Conservation (phyloP, 495 filamentous ascomycete species). For the Neurospora sp. region DNA sequence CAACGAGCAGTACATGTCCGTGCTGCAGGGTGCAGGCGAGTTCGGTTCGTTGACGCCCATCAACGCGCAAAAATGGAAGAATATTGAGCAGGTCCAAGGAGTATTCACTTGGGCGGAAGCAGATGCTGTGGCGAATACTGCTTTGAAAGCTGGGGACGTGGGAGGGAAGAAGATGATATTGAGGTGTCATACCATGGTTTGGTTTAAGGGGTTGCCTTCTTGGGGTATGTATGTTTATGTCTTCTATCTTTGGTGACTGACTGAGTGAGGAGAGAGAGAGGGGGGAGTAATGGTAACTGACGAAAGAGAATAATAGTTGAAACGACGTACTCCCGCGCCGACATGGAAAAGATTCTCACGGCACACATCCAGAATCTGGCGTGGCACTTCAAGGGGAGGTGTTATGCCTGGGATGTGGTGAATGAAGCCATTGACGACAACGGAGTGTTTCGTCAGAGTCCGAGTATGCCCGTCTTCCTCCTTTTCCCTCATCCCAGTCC, state of each 20-base stretch:
- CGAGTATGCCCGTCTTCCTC: constrained; percentile 5
- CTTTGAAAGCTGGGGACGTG: constrained; percentile 29
- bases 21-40: constrained; percentile 31
- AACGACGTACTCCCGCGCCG: neutral
- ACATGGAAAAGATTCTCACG: neutral
- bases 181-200: constrained; percentile 48
- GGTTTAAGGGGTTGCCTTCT: constrained; percentile 45
- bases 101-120: constrained; percentile 39
- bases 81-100: constrained; percentile 24
- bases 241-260: too few relatives aligned
- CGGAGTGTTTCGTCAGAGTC: constrained; percentile 24
- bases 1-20: constrained; percentile 36
- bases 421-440: constrained; percentile 41
- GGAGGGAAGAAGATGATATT: constrained; percentile 28
- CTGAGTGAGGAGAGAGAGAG: neutral
- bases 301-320: neutral
- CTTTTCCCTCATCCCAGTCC: too few relatives aligned
- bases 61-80: constrained; percentile 43
- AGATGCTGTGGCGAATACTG: constrained; percentile 37
- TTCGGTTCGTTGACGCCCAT: constrained; percentile 47
- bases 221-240: constrained; percentile 25
- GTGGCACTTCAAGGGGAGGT: constrained; percentile 38
- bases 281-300: neutral
- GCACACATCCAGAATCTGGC: constrained; percentile 38
- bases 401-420: constrained; percentile 39